phyloP scores from a whole-genome alignment of 306 rosid genomes.

The Acacia crassicarpa region DNA sequence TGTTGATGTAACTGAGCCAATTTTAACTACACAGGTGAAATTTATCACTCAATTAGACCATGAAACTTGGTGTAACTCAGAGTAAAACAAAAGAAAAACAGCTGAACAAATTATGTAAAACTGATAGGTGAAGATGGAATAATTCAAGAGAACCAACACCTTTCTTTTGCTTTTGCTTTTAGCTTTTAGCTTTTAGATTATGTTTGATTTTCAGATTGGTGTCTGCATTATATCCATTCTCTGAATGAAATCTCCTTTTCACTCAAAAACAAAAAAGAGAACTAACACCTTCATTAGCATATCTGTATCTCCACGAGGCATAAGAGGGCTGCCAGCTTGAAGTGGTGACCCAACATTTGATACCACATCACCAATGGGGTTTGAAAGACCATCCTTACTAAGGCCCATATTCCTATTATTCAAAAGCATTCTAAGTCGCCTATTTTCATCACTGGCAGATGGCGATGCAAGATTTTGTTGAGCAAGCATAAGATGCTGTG shows the following conservation, averaged over 20 bases:
- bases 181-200: no score
- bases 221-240: no score
- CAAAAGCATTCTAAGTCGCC: constrained; percentile 86
- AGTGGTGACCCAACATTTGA: constrained; percentile 85
- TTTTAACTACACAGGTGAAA: constrained; percentile 58
- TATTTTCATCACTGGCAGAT: constrained; percentile 72
- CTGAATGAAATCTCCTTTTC: no score
- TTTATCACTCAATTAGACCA: constrained; percentile 31
- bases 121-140: constrained; percentile 15
- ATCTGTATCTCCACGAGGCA: constrained; percentile 84
- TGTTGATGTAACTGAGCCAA: constrained; percentile 90
- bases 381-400: constrained; percentile 75
- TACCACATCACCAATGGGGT: constrained; percentile 78
- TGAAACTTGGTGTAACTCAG: constrained; percentile 9
- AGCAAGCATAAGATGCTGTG: constrained; percentile 92
- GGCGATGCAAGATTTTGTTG: constrained; percentile 90
- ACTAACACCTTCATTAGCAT: constrained; percentile 74
- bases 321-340: constrained; percentile 72
- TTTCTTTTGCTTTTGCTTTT: constrained; percentile 31
- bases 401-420: constrained; percentile 59
- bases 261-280: background rate
- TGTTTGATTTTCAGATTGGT: no score
- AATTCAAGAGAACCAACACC: constrained; percentile 49
- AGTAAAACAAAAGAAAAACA: background rate
- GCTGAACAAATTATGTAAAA: constrained; percentile 24